phyloP scores from a whole-genome alignment of 495 filamentous ascomycete species.

The Rostrohypoxylon terebratum region DNA sequence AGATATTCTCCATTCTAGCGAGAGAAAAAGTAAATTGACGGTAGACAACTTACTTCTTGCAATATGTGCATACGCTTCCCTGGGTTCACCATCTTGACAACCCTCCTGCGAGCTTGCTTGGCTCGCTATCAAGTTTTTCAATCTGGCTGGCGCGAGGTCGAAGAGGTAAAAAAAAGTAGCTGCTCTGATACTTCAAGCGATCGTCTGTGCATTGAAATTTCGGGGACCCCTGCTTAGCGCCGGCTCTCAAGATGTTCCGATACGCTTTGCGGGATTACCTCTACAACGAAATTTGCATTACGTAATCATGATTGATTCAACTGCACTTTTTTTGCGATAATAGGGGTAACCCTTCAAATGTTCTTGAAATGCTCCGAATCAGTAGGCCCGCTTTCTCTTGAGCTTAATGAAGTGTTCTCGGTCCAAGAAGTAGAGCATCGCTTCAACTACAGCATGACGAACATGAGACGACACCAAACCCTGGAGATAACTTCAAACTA shows the following conservation, averaged over 20 bases:
- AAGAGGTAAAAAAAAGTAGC: conserved; percentile 18
- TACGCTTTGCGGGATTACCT: conserved; percentile 1
- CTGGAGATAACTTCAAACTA: background rate
- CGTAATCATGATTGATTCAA: background rate
- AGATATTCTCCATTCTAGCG: background rate
- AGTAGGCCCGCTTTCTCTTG: too few relatives aligned
- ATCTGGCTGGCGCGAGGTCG: conserved; percentile 24
- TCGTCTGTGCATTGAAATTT: conserved; percentile 29
- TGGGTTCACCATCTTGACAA: conserved; percentile 78
- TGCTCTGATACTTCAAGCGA: background rate
- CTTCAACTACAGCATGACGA: background rate
- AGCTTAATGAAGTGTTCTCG: too few relatives aligned
- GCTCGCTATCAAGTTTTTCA: conserved; percentile 37
- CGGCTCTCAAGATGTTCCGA: conserved; percentile 14
- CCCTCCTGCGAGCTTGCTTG: conserved; percentile 42
- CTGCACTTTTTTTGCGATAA: background rate
- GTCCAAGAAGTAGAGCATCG: background rate
- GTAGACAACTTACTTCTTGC: conserved; percentile 69
- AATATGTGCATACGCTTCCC: conserved; percentile 82
- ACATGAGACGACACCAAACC: background rate
- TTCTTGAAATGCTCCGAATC: too few relatives aligned
- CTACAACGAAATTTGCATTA: background rate
- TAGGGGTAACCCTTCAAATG: background rate
- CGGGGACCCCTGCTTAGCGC: conserved; percentile 8
- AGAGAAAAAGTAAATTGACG: conserved; percentile 3